Evolutionary conservation across 1,139 yeast genomes (phyloP), one percentile per base, ranked within the genome.

Genomic region (Geotrichum phurueaensis): DNA sequence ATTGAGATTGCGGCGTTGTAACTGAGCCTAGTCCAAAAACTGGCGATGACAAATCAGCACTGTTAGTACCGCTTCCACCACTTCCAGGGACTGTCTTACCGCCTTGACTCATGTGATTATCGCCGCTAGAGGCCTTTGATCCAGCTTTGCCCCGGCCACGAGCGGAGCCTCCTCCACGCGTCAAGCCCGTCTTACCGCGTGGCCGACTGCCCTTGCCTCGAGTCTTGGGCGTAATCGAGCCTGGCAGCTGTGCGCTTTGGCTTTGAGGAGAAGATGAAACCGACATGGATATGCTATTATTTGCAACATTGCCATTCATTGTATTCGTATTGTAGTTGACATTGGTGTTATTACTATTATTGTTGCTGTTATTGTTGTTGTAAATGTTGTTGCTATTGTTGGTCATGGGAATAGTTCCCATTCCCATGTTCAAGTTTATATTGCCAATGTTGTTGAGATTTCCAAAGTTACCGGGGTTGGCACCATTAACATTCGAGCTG

Each of bases 51-150:
- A 50, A 36, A 18, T 39, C 48, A 49, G 23, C 58, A 57, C 61
- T 7, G 59, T 54, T 55, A 49, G 51, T 50, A 47, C 58, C 36
- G 54, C 53, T 20, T 43, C 36, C 54, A 45, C 25, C 48, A 25
- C 53, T 45, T 47, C 58, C 58, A 13, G 59, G 54, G 3, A 52
- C 54, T 23, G 61, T 45, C 53, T 54, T 51, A 48, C 50, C 58
- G 2, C 53, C 57, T n/a, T 22, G 23, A n/a, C 22, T 36, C 57
- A 50, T 29, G 43, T 50, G 33, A 25, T 49, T 54, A 27, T 47
- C 57, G 25, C 58, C 18, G 33, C 54, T 51, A 13, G 58, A 48
- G 27, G 53, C 53, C 45, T 55, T 55, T 27, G 50, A 47, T 3
- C 54, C 58, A 3, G 43, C 52, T 31, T 54, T 54, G 18, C 58